Percentiles rank a stretch among this genome's conserved stretches.
These are phyloP conservation scores for Phragmites australis DNA, from an alignment of 176 grass and related monocot genomes.

Conservation along the genomic window DNA sequence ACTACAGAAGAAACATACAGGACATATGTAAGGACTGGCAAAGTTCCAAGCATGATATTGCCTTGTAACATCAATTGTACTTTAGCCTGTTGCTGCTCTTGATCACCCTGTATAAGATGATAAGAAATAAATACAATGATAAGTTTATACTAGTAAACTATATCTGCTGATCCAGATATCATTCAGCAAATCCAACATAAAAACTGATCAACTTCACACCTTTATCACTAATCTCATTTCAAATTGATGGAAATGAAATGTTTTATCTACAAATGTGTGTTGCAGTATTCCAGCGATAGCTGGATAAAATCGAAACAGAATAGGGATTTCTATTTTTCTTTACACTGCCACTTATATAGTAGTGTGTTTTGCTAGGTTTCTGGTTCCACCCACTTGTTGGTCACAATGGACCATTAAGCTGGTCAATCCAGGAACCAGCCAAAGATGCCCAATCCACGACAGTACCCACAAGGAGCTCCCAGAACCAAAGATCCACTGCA, in stretches of 20 bases:
- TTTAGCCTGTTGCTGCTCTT: background rate
- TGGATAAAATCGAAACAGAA: constrained; percentile 5
- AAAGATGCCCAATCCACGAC: constrained; percentile 59
- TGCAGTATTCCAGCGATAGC: constrained; percentile 19
- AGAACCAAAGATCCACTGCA: constrained; percentile 85
- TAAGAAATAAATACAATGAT: constrained; percentile 31
- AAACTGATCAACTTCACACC: background rate
- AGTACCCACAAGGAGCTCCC: constrained; percentile 65
- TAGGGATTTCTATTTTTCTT: constrained; percentile 5
- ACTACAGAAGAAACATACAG: background rate
- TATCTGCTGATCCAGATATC: background rate
- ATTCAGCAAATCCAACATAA: background rate
- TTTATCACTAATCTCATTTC: constrained; percentile 17
- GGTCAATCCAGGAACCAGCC: constrained; percentile 58
- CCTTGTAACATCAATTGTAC: background rate
- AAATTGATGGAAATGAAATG: constrained; percentile 24
- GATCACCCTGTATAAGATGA: constrained; percentile 5
- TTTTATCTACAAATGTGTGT: constrained; percentile 30
- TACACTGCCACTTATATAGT: constrained; percentile 28
- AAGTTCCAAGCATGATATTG: background rate
- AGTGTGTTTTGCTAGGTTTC: background rate
- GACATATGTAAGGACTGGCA: background rate
- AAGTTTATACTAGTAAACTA: background rate
- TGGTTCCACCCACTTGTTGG: background rate
- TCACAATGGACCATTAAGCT: constrained; percentile 44